These are phyloP conservation scores for Lachnellula occidentalis DNA, from an alignment of 2,329 filamentous ascomycete genomes.

Conservation along the genomic window DNA sequence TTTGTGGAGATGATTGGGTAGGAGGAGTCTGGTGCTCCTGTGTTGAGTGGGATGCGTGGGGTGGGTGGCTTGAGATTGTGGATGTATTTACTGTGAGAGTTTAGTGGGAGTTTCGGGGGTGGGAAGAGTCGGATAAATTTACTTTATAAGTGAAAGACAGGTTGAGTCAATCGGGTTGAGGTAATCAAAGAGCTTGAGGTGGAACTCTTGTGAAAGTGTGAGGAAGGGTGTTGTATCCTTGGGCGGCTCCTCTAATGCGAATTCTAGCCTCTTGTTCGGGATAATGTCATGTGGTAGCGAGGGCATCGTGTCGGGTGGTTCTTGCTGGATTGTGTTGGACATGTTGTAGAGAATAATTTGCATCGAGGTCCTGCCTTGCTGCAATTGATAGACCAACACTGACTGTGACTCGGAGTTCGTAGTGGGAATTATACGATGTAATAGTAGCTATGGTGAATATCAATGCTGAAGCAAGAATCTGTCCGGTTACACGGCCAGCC, in stretches of 20 bases:
- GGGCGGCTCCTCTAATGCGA: slow-evolving; percentile 2
- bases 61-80: slow-evolving; percentile 9
- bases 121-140: not conserved
- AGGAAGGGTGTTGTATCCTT: slow-evolving; percentile 6
- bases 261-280: not conserved
- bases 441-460: not conserved
- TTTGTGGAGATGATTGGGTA: slow-evolving; percentile 3
- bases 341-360: not conserved
- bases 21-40: slow-evolving; percentile 16
- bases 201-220: slow-evolving; percentile 15
- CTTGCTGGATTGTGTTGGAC: not conserved
- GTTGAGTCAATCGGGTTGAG: slow-evolving; percentile 19
- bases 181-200: slow-evolving; percentile 14
- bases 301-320: not conserved
- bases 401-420: not conserved
- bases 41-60: slow-evolving; percentile 1
- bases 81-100: slow-evolving; percentile 14
- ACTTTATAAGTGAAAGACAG: slow-evolving; percentile 13
- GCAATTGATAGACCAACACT: too few species aligned
- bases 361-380: not conserved
- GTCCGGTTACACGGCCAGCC: not conserved
- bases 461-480: not conserved
- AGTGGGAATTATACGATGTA: not conserved
- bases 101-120: not conserved
- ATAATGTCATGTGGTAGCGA: not conserved